Conservation (phyloP, 2,329 filamentous ascomycete genomes). For the Pseudocercospora crystallina region DNA sequence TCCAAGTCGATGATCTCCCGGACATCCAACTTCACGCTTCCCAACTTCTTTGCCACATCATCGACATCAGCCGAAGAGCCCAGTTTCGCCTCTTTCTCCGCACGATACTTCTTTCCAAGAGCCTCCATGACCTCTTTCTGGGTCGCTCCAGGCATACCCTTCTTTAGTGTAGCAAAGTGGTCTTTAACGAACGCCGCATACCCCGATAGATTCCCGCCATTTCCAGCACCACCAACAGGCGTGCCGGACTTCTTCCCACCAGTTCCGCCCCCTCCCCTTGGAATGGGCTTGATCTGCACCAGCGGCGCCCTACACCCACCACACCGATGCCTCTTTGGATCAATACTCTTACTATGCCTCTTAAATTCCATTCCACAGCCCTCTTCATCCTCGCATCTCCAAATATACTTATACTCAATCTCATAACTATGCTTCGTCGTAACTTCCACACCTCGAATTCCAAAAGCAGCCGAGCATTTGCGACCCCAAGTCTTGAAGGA, state of each 20-base stretch:
- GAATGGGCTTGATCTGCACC: constrained; percentile 76
- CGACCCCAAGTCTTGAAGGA: constrained; percentile 78
- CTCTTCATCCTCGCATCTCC: constrained; percentile 61
- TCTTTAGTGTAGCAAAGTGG: constrained; percentile 63
- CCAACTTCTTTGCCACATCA: constrained; percentile 15
- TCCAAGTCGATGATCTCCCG: constrained; percentile 18
- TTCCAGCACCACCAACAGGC: background rate
- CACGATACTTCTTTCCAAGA: constrained; percentile 63
- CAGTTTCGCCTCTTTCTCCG: constrained; percentile 40
- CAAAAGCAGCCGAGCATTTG: constrained; percentile 59
- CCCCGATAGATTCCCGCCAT: constrained; percentile 33
- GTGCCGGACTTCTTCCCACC: background rate
- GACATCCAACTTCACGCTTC: constrained; percentile 15
- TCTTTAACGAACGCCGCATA: constrained; percentile 65
- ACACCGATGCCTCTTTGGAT: constrained; percentile 69
- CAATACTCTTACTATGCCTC: constrained; percentile 82
- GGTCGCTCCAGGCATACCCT: constrained; percentile 53
- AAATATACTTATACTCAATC: constrained; percentile 90
- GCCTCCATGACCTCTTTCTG: constrained; percentile 70
- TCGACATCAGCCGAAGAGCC: constrained; percentile 1
- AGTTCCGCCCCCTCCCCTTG: constrained; percentile 47
- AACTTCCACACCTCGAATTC: constrained; percentile 65
- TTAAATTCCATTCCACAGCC: constrained; percentile 72
- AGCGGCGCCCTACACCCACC: constrained; percentile 69
- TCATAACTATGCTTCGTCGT: constrained; percentile 88